Evolutionary conservation across 192 early-diverging fungal species (phyloP).

Genomic region (Haplosporangium gracile): DNA sequence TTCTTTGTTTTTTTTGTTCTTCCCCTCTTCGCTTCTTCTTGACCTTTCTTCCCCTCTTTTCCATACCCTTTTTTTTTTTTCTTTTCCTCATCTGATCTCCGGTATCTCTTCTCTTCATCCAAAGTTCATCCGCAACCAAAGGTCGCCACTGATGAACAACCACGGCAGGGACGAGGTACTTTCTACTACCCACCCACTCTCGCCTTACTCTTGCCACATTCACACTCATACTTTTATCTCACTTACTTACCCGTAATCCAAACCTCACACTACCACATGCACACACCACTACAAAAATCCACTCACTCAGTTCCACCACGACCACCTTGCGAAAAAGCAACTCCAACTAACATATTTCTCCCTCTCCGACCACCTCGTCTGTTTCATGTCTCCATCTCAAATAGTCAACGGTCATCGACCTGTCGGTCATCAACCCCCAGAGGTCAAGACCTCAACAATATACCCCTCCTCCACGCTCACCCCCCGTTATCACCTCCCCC

Average conservation of each 20-base stretch:
- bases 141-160: slow-evolving; percentile 3
- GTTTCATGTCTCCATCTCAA: background rate
- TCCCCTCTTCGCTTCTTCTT: background rate
- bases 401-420: slow-evolving; percentile 39
- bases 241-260: background rate
- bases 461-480: background rate
- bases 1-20: background rate
- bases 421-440: slow-evolving; percentile 26
- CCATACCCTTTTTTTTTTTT: background rate
- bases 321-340: too few species aligned
- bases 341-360: background rate
- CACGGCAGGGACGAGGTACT: slow-evolving; percentile 31
- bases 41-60: background rate
- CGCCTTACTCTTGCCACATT: background rate
- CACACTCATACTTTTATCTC: background rate
- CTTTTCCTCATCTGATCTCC: background rate
- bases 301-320: too few species aligned
- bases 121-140: background rate
- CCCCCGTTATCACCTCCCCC: slow-evolving; percentile 3
- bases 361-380: background rate
- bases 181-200: background rate
- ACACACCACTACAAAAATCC: background rate
- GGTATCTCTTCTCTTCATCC: background rate
- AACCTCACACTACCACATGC: background rate
- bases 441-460: slow-evolving; percentile 13